Base-by-base conservation (phyloP, 805 yeast genomes). In the Danielozyma ontarioensis region DNA sequence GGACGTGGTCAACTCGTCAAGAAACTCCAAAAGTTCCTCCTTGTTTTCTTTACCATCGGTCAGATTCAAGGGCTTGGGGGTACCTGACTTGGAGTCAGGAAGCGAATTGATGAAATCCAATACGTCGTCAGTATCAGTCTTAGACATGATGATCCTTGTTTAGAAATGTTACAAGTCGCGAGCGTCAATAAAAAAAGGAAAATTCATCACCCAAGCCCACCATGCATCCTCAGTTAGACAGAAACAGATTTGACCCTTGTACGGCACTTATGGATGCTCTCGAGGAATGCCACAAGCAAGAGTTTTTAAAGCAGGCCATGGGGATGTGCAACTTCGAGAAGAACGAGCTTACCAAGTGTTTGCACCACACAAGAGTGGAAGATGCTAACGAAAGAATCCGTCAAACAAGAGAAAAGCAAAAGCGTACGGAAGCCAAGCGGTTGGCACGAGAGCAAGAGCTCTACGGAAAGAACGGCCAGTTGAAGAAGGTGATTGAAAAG, bases 241-340 rank as follows among this genome's bases (percentile, higher is more conserved):
- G 52, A 42, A 57, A 55, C 40, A 51, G 71, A 36, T 65, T 66
- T 39, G 65, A 59, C 29, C 58, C 83, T 13, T 90, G 98, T 57
- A 78, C 74, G 33, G 84, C 81, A 40, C 71, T 87, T 26, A 87
- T 93, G 55, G 80, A 81, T 40, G 96, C 95, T 0, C 72, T 90
- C 4, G 95, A 90, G 48, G 81, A 85, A 53, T 90, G 98, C 55
- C 96, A 89, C 50, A 71, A 76, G 37, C 70, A 70, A 34, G 82
- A 79, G 35, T 82, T 79, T 44, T 46, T 83, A 39, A 71, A 75
- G 44, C 76, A 83, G 53, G 79, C 84, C 5, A 64, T 86, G 45
- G 97, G 97, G 17, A 68, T 75, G 38, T 90, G 98, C 62, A 86
- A 87, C 58, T 78, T 79, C 33, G 80, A 83, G 48, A 88, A 88